Evolutionary conservation across 371 early-diverging fungal genomes (phyloP).

Genomic region (Apophysomyces trapeziformis): DNA sequence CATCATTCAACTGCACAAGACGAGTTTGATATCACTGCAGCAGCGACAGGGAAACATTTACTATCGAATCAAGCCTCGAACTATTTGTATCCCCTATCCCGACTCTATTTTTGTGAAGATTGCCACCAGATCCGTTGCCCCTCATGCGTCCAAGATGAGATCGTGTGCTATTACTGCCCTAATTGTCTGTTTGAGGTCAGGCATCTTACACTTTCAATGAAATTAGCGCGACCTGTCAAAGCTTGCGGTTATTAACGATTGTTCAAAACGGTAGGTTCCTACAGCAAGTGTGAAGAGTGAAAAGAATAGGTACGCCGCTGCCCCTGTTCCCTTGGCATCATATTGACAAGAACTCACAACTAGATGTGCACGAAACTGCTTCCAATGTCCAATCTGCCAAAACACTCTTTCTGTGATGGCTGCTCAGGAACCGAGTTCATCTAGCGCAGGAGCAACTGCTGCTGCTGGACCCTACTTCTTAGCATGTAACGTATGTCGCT

Average conservation of each 20-base stretch:
- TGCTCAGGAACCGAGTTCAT: slow-evolving; percentile 53
- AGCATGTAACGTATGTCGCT: slow-evolving; percentile 85
- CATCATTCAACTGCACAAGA: slow-evolving; percentile 10
- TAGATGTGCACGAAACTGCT: slow-evolving; percentile 94
- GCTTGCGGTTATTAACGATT: too few relatives aligned
- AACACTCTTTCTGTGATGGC: slow-evolving; percentile 84
- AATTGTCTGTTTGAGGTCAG: slow-evolving; percentile 91
- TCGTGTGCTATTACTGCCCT: slow-evolving; percentile 91
- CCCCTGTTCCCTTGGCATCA: background rate
- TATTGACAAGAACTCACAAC: background rate
- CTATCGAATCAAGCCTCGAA: slow-evolving; percentile 45
- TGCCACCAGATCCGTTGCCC: slow-evolving; percentile 84
- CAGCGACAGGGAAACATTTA: slow-evolving; percentile 37
- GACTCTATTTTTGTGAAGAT: slow-evolving; percentile 87
- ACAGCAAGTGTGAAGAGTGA: slow-evolving; percentile 94
- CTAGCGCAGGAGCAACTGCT: slow-evolving; percentile 24
- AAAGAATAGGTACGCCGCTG: slow-evolving; percentile 71
- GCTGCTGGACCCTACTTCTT: slow-evolving; percentile 63
- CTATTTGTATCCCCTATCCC: slow-evolving; percentile 66
- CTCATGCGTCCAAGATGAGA: slow-evolving; percentile 83
- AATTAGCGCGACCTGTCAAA: background rate
- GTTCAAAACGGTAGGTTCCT: slow-evolving; percentile 56
- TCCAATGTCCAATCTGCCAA: slow-evolving; percentile 90
- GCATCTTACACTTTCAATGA: background rate
- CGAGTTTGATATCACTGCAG: slow-evolving; percentile 17